Evolutionary conservation across 148 eudicot genomes (phyloP).

Genomic region (Euryodendron excelsum): DNA sequence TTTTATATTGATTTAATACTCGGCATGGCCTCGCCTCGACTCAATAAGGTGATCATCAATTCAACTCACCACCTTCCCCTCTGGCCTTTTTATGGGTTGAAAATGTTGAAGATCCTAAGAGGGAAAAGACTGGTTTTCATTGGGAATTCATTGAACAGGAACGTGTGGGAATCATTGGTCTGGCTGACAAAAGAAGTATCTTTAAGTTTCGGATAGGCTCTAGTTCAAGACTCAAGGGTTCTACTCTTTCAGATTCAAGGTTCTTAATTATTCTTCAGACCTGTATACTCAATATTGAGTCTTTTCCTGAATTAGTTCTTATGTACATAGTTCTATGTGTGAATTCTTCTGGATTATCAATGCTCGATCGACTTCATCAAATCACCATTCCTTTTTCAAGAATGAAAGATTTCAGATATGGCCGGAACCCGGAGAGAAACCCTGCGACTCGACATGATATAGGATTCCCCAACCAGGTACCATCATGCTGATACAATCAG

Average conservation of each 20-base stretch:
- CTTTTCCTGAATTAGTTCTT: neutral
- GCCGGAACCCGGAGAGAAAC: conserved; percentile 41
- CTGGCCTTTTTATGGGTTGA: neutral
- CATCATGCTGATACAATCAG: conserved; percentile 56
- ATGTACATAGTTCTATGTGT: neutral
- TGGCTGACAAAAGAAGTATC: conserved; percentile 28
- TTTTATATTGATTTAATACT: neutral
- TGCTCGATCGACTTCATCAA: conserved; percentile 40
- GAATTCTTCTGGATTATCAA: conserved; percentile 48
- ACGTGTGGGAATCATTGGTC: conserved; percentile 64
- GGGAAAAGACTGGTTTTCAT: conserved; percentile 60
- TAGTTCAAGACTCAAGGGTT: conserved; percentile 31
- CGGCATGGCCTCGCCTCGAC: neutral
- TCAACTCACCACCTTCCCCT: neutral
- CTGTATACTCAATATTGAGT: neutral
- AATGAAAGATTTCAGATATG: conserved; percentile 30
- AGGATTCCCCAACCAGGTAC: conserved; percentile 34
- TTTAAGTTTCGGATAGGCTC: conserved; percentile 31
- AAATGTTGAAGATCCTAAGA: conserved; percentile 51
- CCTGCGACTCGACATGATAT: conserved; percentile 57
- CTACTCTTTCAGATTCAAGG: conserved; percentile 45
- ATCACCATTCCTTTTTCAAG: conserved; percentile 58
- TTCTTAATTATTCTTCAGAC: neutral
- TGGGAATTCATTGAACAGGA: conserved; percentile 65
- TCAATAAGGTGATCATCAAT: neutral